Base-by-base conservation (phyloP, 306 rosid species). In the Lathyrus sativus region DNA sequence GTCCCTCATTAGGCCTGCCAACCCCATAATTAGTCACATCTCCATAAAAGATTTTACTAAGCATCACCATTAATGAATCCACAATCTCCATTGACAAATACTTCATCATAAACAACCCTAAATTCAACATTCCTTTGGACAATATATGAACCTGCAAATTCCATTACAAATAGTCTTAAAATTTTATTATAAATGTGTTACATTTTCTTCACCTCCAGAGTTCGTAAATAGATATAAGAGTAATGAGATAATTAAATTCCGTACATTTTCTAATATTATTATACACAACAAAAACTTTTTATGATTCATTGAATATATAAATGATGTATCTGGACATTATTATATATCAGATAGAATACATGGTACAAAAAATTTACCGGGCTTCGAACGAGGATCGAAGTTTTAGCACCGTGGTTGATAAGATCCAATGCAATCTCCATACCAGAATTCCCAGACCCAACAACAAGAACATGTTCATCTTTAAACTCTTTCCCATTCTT, bases 371-470 rank as follows among this genome's bases (percentile, higher is more conserved):
- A 14, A 62, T 4, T 77, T 83, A 91, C 97, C 83, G 89, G 85
- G 76, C 89, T 86, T 63, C 93, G 80, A 53, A 82, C 72, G 6
- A 86, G 7, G 5, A 91, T 65, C 31, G 89, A 85, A 9, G 97
- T 71, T 62, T 56, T 74, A 35, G 89, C 96, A 62, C 85, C 83
- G 11, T 85, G 74, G 58, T 87, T 81, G 7, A 76, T 50, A 0
- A 90, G 68, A 55, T 90, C 96, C 0, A 80, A 39, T 0, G 95
- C 84, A 7, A 90, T 90, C 44, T 90, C 95, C 91, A 85, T 81
- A 24, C 85, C 96, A 22, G 93, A 90, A 80, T 87, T 89, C 4
- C 96, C 96, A 33, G 89, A 74, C 11, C 96, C 96, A 11, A 87
- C 95, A 13, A 90, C 96, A 48, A 90, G 79, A 78, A 87, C 95